Conservation (phyloP, 1,284 basidiomycete genomes). For the Porogramme epimiltina region DNA sequence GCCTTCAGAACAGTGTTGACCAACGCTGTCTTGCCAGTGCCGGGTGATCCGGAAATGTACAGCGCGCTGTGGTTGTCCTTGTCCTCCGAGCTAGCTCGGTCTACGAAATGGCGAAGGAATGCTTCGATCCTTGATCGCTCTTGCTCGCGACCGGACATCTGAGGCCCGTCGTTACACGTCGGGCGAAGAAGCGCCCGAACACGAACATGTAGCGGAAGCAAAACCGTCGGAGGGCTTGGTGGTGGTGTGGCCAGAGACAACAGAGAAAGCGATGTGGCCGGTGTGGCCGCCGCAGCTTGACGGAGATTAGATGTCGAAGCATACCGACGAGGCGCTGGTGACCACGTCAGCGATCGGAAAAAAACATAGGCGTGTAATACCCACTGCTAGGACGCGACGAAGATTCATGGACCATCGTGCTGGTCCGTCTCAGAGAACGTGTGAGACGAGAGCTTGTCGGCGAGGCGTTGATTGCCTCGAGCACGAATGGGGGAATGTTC, state of each 20-base stretch:
- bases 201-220: slow-evolving; percentile 63
- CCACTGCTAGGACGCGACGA: slow-evolving; percentile 38
- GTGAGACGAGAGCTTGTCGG: slow-evolving; percentile 38
- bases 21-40: slow-evolving; percentile 82
- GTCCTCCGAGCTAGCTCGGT: slow-evolving; percentile 29
- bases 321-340: slow-evolving; percentile 42
- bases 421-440: slow-evolving; percentile 49
- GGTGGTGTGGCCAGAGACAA: slow-evolving; percentile 60
- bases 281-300: slow-evolving; percentile 33
- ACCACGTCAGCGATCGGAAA: slow-evolving; percentile 14
- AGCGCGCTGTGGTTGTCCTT: slow-evolving; percentile 43
- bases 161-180: slow-evolving; percentile 54
- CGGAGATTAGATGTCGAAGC: slow-evolving; percentile 47
- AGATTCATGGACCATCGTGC: slow-evolving; percentile 44
- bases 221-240: slow-evolving; percentile 52
- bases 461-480: slow-evolving; percentile 35
- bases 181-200: slow-evolving; percentile 69
- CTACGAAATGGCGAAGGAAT: slow-evolving; percentile 59
- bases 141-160: slow-evolving; percentile 63
- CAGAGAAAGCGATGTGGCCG: slow-evolving; percentile 42
- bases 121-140: slow-evolving; percentile 58
- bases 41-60: slow-evolving; percentile 80
- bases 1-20: slow-evolving; percentile 61
- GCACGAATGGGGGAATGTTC: slow-evolving; percentile 64
- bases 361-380: slow-evolving; percentile 12